Base-by-base conservation (phyloP, 116 monocot species). In the Phalaenopsis hybrid region DNA sequence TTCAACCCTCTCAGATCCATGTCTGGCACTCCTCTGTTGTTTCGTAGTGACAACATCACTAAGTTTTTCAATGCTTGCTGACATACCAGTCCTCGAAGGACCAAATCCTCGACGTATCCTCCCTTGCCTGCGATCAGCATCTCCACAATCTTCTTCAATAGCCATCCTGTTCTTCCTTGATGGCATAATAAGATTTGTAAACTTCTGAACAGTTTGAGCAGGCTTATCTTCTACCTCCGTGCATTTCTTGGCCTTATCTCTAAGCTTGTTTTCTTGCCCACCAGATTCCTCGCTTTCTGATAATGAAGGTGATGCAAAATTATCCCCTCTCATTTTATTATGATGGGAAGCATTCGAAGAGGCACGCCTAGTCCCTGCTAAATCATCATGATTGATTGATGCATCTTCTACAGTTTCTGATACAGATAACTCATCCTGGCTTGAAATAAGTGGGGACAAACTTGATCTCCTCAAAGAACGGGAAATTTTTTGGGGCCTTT, bases 381-480 rank as follows among this genome's bases (percentile, higher is more conserved):
- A 44, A 41, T 31, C 76, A 46, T 80, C 84, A 69, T 84, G 82
- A 80, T 82, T 84, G 37, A 75, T 45, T n/a, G 44, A 15, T 17
- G 37, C 46, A 52, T 57, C 80, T 5, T 84, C 86, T 16, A 31
- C 17, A 6, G 65, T 77, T 51, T 85, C 85, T 75, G 92, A 85
- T 63, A 78, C 23, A 16, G 68, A 49, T 33, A 73, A 57, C 10
- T 83, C 86, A 78, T 85, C 85, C 70, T 82, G 82, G 74, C 59
- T 82, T 44, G 85, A 81, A 83, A 80, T 72, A 83, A 88, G 76
- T 23, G 85, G 88, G 55, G 79, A 67, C 74, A 92, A 82, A 82
- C 88, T 92, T 80, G 92, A 92, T 76, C 86, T 89, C 86, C 92
- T 92, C 78, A 84, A 86, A 81, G 77, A 77, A 63, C 92, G 92